A percentile compares a stretch with the other conserved stretches of the same genome.
phyloP scores from a whole-genome alignment of 2,329 filamentous ascomycete genomes.

The Exophiala lecanii-corni region DNA sequence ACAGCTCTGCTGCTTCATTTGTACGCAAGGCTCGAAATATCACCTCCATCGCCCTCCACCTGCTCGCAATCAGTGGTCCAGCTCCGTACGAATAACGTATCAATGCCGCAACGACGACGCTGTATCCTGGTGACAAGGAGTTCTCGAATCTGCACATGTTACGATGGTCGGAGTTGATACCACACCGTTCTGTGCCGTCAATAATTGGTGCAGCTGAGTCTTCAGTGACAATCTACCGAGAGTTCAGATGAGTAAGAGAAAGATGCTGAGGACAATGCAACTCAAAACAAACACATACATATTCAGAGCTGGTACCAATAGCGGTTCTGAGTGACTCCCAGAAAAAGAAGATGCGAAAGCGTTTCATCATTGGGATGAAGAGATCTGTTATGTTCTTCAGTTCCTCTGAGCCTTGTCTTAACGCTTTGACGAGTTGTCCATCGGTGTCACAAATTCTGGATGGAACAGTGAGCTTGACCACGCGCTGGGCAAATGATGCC shows the following conservation, averaged over 20 bases:
- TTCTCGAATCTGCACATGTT: conserved; percentile 31
- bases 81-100: conserved; percentile 1
- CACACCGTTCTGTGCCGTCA: conserved; percentile 34
- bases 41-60: conserved; percentile 3
- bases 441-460: conserved; percentile 27
- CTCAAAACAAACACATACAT: conserved; percentile 28
- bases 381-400: conserved; percentile 37
- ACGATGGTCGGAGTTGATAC: conserved; percentile 31
- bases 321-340: conserved; percentile 38
- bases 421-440: conserved; percentile 49
- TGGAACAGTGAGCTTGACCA: conserved; percentile 23
- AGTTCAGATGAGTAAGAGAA: too few species aligned
- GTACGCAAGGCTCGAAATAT: conserved; percentile 4
- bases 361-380: conserved; percentile 36
- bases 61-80: background rate
- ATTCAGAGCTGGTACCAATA: conserved; percentile 32
- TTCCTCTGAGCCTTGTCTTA: conserved; percentile 43
- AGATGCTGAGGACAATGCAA: too few species aligned
- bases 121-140: background rate
- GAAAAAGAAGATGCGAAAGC: conserved; percentile 37
- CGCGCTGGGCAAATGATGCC: conserved; percentile 21
- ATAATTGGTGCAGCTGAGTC: conserved; percentile 31
- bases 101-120: conserved; percentile 1
- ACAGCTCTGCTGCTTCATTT: conserved; percentile 5
- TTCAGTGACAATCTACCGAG: conserved; percentile 26